Percentiles rank a stretch among this genome's conserved stretches.
These are phyloP conservation scores for Gaultheria prostrata DNA, from an alignment of 148 eudicot genomes.

Conservation along the genomic window DNA sequence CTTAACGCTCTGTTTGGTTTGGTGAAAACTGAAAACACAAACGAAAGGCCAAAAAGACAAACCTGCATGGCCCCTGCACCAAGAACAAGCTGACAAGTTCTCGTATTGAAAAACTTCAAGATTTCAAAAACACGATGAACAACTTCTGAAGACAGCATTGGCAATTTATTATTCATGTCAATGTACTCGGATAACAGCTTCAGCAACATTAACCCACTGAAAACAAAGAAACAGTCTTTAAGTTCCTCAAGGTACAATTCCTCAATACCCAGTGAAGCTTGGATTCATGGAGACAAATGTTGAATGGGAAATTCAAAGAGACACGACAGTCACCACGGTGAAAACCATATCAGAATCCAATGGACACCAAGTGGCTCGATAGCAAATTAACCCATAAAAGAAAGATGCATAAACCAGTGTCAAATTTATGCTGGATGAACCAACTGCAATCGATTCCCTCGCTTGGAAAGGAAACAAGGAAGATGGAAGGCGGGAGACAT, in stretches of 20 bases:
- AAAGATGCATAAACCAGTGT: not conserved
- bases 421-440: not conserved
- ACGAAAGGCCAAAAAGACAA: not conserved
- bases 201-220: constrained; percentile 93
- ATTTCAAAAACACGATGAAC: constrained; percentile 94
- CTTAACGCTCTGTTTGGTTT: not conserved
- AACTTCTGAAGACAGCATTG: constrained; percentile 79
- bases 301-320: not conserved
- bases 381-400: not conserved
- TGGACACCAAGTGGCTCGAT: constrained; percentile 6
- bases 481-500: not conserved
- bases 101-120: constrained; percentile 88
- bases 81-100: constrained; percentile 97
- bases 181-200: constrained; percentile 98
- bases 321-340: not conserved
- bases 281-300: constrained; percentile 3
- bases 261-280: not conserved
- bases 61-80: constrained; percentile 99
- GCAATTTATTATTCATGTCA: constrained; percentile 82
- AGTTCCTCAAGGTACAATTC: constrained; percentile 9
- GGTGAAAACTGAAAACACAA: not conserved
- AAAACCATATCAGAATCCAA: not conserved
- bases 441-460: not conserved
- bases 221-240: constrained; percentile 20
- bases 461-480: not conserved